Evolutionary conservation across 805 yeast genomes (phyloP), one percentile per base, ranked within the genome.

Genomic region (Debaryomyces tyrocola): DNA sequence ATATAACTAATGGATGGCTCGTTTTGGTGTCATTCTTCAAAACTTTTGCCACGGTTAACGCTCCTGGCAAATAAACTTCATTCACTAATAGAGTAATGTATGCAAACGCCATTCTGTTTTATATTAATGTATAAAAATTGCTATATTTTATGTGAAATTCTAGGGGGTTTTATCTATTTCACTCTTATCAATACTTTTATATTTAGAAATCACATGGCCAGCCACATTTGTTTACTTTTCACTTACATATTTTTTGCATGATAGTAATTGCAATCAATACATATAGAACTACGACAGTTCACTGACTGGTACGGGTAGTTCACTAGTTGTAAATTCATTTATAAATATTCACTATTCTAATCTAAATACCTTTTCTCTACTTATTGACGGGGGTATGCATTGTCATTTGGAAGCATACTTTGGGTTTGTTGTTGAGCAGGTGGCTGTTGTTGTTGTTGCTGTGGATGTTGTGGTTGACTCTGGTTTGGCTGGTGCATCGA

Each of bases 11-110:
- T 33, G 46, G 49, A 20, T 57, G 46, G 21, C 50, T 37, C 5
- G 20, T 31, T 7, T 54, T 37, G 27, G 49, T 50, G 17, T 49
- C 48, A 31, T 31, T 31, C 38, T 41, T 35, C n/a, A 63, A 33
- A 4, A 57, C 60, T 9, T 76, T 51, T 15, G 79, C 85, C 31
- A 82, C 58, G 1, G 80, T 77, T 29, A 81, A 63, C 0, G 82
- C 79, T 15, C 87, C 87, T 1, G 85, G 82, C 20, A 82, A 59
- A 58, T 82, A 82, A 33, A 70, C 70, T n/a, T 75, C 62, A 20
- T 78, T 69, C 57, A 76, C 81, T 27, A 82, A 63, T 20, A 80
- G 64, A 1, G 84, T 74, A 41, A 70, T 71, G 28, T 74, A 59
- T 12, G 78, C 82, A 43, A 54, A 54, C 1, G 63, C 55, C 67